A percentile compares a stretch with the other conserved stretches of the same genome.
Conservation (phyloP, 2,329 filamentous ascomycete genomes). For the Botrytis hyacinthi region DNA sequence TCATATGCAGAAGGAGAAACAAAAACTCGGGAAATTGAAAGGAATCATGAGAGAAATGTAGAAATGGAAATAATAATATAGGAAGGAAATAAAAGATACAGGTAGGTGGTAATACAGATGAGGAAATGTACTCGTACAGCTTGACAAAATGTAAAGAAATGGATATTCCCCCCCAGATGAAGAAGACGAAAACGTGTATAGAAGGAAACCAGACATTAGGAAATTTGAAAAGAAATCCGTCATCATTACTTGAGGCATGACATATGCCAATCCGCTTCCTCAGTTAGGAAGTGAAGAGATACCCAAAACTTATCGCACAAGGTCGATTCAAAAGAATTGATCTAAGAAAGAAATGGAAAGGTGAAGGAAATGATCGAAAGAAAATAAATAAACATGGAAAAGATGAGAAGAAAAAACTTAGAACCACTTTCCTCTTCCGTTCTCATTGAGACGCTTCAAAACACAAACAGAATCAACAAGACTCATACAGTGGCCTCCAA, state of each 20-base stretch:
- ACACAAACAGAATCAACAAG: slow-evolving; percentile 54
- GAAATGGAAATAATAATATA: neutral
- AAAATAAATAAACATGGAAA: neutral
- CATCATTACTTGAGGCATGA: slow-evolving; percentile 11
- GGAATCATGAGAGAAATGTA: neutral
- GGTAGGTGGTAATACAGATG: slow-evolving; percentile 7
- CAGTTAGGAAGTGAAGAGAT: neutral
- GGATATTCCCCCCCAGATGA: neutral
- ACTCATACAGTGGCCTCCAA: slow-evolving; percentile 49
- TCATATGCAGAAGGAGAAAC: neutral
- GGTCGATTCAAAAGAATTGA: neutral
- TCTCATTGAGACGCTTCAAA: slow-evolving; percentile 51
- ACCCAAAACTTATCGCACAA: neutral
- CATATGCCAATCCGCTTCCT: slow-evolving; percentile 2
- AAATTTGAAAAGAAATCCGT: neutral
- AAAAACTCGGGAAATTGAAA: neutral
- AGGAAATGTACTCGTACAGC: neutral
- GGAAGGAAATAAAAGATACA: neutral
- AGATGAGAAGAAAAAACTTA: slow-evolving; percentile 27
- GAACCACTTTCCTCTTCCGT: slow-evolving; percentile 45
- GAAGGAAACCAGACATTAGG: neutral
- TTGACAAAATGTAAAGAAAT: neutral
- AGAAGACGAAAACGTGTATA: slow-evolving; percentile 2
- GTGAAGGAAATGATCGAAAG: neutral
- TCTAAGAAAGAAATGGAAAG: neutral